Percentiles rank a stretch among this genome's conserved stretches.
phyloP scores from a whole-genome alignment of 495 filamentous ascomycete genomes.

The Physcia stellaris region DNA sequence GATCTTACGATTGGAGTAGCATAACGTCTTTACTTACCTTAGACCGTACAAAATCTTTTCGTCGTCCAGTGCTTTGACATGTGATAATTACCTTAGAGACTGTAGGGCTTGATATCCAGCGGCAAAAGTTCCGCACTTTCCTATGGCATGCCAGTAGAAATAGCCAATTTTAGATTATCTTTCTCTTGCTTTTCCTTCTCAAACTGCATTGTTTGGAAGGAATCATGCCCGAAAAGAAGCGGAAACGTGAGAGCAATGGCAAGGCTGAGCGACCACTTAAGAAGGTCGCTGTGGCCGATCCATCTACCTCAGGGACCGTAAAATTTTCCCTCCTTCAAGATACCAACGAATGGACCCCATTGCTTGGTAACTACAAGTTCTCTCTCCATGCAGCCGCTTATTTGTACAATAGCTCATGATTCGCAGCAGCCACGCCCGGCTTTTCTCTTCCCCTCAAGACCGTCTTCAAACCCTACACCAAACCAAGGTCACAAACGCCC shows the following conservation, averaged over 20 bases:
- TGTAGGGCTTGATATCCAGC: too few species aligned
- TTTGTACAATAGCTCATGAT: neutral
- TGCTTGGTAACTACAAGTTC: conserved; percentile 40
- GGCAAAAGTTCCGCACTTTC: too few species aligned
- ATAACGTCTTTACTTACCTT: too few species aligned
- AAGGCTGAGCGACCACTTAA: conserved; percentile 42
- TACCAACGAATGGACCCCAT: conserved; percentile 45
- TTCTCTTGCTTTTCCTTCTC: too few species aligned
- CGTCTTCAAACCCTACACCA: conserved; percentile 50
- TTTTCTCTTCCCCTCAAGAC: conserved; percentile 41
- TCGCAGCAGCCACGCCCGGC: conserved; percentile 53
- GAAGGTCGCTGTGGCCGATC: conserved; percentile 41
- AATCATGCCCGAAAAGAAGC: conserved; percentile 48
- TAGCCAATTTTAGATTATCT: too few species aligned
- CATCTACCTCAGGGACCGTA: conserved; percentile 29
- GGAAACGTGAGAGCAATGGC: conserved; percentile 49
- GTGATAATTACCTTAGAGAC: too few species aligned
- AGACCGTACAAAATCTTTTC: too few species aligned
- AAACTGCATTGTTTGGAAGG: too few species aligned
- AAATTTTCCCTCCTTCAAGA: conserved; percentile 45
- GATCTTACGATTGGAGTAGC: too few species aligned
- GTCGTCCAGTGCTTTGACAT: too few species aligned
- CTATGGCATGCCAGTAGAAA: too few species aligned
- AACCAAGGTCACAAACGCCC: conserved; percentile 27
- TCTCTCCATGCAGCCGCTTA: neutral